Evolutionary conservation across 345 rosid species (phyloP), one percentile per base, ranked within the genome.

Genomic region (Eucalyptus shirleyi): DNA sequence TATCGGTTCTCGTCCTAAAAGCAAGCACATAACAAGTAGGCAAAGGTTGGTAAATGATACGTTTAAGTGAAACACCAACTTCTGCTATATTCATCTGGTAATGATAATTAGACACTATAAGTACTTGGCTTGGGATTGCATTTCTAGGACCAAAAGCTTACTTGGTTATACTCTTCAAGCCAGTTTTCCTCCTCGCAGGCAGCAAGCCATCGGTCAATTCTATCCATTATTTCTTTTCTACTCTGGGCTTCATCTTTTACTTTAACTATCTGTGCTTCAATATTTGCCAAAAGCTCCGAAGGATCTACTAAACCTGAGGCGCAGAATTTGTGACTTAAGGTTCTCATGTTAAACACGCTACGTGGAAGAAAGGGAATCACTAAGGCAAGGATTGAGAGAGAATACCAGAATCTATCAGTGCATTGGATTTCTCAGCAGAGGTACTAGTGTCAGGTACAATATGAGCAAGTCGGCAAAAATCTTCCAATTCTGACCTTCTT

Each of bases 121-220:
- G 13, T 19, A 72, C 23, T 69, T 37, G 82, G 82, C 45, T 34
- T 37, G 26, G 82, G 40, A 72, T 72, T 40, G 40, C 82, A 37
- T 45, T 50, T 88, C 81, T 32, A 18, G 17, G 55, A 34, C 62
- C 24, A 77, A 24, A 72, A 86, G 83, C 94, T 92, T 91, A 98
- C 99, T 91, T 89, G 97, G 90, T 94, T 96, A 91, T 98, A 98
- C 88, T 96, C 98, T 93, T 98, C 99, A 86, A 98, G 95, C 99
- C 99, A 98, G 89, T 95, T 97, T 86, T 98, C 99, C 90, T 97
- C 99, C 92, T 98, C 98, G 87, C 98, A 97, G 60, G 98, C 99
- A 26, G 92, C 94, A 69, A 98, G 99, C 99, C 99, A 98, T 89
- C 96, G 93, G 40, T 97, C 98, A 89, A 98, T 96, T 91, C 98